These are phyloP conservation scores for Penicillium alfredii DNA, from an alignment of 495 filamentous ascomycete species.

Conservation along the genomic window DNA sequence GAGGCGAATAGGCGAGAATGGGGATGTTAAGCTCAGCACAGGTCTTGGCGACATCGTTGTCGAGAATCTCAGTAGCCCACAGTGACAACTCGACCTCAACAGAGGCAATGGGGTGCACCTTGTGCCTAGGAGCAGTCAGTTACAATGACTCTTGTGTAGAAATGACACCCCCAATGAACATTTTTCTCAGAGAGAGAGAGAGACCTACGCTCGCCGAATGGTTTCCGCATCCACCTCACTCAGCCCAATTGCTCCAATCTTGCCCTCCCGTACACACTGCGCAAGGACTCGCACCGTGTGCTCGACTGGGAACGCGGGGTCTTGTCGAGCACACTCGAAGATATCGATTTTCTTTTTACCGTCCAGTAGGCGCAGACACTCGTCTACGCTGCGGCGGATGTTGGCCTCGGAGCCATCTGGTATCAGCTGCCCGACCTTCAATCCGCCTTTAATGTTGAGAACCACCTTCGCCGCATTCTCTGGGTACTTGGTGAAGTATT, in stretches of 20 bases:
- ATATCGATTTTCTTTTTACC: slow-evolving; percentile 78
- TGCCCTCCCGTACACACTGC: slow-evolving; percentile 65
- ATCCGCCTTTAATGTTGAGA: slow-evolving; percentile 55
- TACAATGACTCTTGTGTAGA: background rate
- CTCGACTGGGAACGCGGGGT: slow-evolving; percentile 56
- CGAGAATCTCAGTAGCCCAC: slow-evolving; percentile 58
- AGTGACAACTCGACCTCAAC: slow-evolving; percentile 80
- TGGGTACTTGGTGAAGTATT: slow-evolving; percentile 56
- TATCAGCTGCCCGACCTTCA: slow-evolving; percentile 24
- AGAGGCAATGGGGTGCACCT: slow-evolving; percentile 60
- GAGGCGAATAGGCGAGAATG: slow-evolving; percentile 59
- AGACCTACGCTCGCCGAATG: slow-evolving; percentile 58
- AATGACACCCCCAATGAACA: too few relatives aligned
- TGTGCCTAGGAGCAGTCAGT: slow-evolving; percentile 35
- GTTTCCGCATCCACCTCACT: slow-evolving; percentile 69
- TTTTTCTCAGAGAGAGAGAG: background rate
- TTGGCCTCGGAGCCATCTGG: slow-evolving; percentile 58
- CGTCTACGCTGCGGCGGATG: slow-evolving; percentile 61
- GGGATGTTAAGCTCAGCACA: slow-evolving; percentile 70
- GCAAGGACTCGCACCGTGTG: slow-evolving; percentile 50
- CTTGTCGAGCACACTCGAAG: slow-evolving; percentile 71
- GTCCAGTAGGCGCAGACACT: slow-evolving; percentile 48
- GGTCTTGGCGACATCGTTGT: slow-evolving; percentile 66
- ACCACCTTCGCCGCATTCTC: slow-evolving; percentile 55
- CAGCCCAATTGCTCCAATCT: slow-evolving; percentile 70